phyloP scores from a whole-genome alignment of 768 basidiomycete species.

The Trametes villosa region DNA sequence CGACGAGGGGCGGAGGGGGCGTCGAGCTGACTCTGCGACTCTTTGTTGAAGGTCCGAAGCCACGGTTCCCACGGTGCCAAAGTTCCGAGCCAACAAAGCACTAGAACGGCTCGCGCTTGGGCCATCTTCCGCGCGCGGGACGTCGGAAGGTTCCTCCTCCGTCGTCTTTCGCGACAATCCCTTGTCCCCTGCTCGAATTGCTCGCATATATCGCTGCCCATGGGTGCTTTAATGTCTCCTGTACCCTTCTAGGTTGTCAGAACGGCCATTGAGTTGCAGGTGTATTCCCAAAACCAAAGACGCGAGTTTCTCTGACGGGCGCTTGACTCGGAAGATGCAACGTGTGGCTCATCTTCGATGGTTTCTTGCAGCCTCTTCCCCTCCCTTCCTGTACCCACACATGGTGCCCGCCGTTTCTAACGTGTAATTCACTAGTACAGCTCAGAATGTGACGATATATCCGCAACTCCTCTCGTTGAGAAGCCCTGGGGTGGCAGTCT shows the following conservation, averaged over 20 bases:
- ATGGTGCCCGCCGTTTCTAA: too few species aligned
- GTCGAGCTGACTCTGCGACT: constrained; percentile 25
- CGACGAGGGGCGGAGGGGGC: constrained; percentile 31
- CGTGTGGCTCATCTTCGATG: neutral
- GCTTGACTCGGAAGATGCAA: constrained; percentile 1
- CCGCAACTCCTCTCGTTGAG: too few species aligned
- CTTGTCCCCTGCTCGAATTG: neutral
- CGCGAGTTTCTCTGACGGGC: neutral
- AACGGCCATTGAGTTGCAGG: neutral
- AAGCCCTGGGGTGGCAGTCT: too few species aligned
- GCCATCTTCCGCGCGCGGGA: constrained; percentile 23
- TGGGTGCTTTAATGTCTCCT: neutral
- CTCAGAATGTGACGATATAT: too few species aligned
- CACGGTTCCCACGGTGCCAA: constrained; percentile 34
- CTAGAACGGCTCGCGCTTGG: constrained; percentile 25
- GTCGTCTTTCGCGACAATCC: neutral
- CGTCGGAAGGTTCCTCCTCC: constrained; percentile 16
- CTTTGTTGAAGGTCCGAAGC: constrained; percentile 32
- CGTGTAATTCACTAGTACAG: too few species aligned
- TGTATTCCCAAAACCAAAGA: neutral
- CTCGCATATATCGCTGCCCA: neutral
- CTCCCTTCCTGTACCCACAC: too few species aligned
- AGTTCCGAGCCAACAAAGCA: constrained; percentile 28
- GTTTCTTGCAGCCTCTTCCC: too few species aligned
- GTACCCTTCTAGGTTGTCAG: neutral